Evolutionary conservation across 495 filamentous ascomycete species (phyloP), one percentile per base, ranked within the genome.

Genomic region (Podospora bellae-mahoneyi): DNA sequence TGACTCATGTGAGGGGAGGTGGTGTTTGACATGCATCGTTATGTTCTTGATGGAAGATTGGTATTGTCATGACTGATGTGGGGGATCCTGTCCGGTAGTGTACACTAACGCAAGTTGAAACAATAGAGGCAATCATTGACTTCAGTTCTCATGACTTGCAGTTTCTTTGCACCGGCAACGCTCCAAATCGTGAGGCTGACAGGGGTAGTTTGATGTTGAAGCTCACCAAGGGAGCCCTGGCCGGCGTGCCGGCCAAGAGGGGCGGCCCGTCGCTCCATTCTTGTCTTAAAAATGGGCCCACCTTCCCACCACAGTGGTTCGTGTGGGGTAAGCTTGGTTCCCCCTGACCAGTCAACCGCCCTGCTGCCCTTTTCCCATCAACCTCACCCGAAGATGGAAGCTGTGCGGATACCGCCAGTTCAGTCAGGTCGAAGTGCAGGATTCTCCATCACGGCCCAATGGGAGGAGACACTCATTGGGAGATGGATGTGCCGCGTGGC

Each of bases 271-370:
- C 39, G 7, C 6, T 10, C 13, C 39, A 0, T 10, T 48, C 39
- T 6, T 48, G 39, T 48, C 39, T 48, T 48, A 48, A 16, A 16
- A 48, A 16, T 48, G 39, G 15, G 13, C 39, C 39, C 39, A 48
- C 39, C 20, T 58, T 58, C 55, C 55, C 55, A 58, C 55, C 55
- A 26, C 13, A 5, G n/a, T 58, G 55, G 55, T 20, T 58, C 55
- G n/a, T 58, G 55, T 58, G 55, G 55, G 55, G 39, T 48, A 48
- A 10, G 16, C 55, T n/a, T 58, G 18, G 55, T 58, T 58, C 55
- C 55, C 55, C 23, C 19, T 58, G 55, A 58, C 55, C 55, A 48
- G 55, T 58, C 55, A 56, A 18, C 55, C 55, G 39, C 39, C 5
- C 39, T 48, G 39, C 7, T 48, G 39, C 15, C 2, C 23, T 39